A percentile compares a stretch with the other conserved stretches of the same genome.
phyloP scores from a whole-genome alignment of 1,284 basidiomycete species.

The Meira miltonrushii region DNA sequence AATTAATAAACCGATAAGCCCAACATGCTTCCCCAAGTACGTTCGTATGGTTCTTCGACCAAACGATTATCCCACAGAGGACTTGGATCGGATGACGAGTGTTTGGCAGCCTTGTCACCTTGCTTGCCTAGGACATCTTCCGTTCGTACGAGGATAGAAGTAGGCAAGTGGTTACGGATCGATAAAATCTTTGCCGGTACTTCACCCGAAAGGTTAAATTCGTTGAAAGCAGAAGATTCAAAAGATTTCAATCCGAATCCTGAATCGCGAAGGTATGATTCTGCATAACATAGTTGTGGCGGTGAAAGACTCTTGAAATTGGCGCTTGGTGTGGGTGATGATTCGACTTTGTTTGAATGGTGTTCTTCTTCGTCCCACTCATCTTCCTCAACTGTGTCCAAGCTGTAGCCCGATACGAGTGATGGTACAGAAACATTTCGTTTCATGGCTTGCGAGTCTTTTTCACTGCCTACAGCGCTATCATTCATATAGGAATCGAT shows the following conservation, averaged over 20 bases:
- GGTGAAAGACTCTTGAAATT: not conserved
- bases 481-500: no score
- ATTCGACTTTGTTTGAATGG: not conserved
- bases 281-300: not conserved
- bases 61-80: slow-evolving; percentile 5
- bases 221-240: no score
- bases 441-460: not conserved
- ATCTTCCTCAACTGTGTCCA: not conserved
- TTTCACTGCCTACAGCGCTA: no score
- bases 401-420: not conserved
- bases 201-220: no score
- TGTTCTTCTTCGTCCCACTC: slow-evolving; percentile 3
- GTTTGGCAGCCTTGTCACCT: no score
- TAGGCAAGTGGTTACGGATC: no score
- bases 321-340: not conserved
- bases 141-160: not conserved
- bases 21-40: slow-evolving; percentile 1
- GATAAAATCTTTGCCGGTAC: no score
- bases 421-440: not conserved
- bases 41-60: not conserved
- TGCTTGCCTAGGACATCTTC: not conserved
- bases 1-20: not conserved
- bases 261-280: not conserved
- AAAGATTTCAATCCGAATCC: no score
- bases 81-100: not conserved